Conservation (phyloP, 306 rosid species). For the Acacia crassicarpa region DNA sequence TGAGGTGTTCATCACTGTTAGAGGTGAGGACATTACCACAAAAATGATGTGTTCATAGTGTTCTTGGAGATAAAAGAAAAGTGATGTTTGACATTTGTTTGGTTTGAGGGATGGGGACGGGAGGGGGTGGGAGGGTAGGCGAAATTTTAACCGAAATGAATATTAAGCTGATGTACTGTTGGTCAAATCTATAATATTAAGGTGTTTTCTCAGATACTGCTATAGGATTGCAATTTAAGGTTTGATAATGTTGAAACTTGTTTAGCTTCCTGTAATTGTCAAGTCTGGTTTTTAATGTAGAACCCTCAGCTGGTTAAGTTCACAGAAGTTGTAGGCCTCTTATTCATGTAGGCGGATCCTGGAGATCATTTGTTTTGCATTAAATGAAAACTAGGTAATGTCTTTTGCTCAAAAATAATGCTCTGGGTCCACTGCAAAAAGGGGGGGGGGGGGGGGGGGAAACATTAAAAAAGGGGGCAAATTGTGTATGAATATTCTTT, state of each 20-base stretch:
- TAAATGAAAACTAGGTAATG: neutral
- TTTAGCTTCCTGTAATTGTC: constrained; percentile 17
- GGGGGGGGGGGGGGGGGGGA: no score
- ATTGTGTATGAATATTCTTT: neutral
- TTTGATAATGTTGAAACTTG: constrained; percentile 27
- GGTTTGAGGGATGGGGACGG: no score
- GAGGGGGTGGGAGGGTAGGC: no score
- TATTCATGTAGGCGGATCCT: neutral
- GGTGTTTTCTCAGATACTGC: constrained; percentile 17
- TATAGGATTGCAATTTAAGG: constrained; percentile 14
- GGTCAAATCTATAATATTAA: neutral
- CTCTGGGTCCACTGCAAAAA: neutral
- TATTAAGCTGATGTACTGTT: constrained; percentile 9
- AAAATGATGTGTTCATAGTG: neutral
- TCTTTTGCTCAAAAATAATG: neutral
- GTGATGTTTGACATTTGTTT: neutral
- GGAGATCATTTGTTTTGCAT: neutral
- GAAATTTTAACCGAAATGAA: neutral
- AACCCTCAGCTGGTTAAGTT: constrained; percentile 28
- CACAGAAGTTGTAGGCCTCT: neutral
- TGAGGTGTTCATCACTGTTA: no score
- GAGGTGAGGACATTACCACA: no score
- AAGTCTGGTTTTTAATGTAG: constrained; percentile 21
- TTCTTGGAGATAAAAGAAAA: no score
- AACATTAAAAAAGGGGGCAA: neutral